Base-by-base conservation (phyloP, 352 stramenopile genomes). In the Phytophthora syringae region DNA sequence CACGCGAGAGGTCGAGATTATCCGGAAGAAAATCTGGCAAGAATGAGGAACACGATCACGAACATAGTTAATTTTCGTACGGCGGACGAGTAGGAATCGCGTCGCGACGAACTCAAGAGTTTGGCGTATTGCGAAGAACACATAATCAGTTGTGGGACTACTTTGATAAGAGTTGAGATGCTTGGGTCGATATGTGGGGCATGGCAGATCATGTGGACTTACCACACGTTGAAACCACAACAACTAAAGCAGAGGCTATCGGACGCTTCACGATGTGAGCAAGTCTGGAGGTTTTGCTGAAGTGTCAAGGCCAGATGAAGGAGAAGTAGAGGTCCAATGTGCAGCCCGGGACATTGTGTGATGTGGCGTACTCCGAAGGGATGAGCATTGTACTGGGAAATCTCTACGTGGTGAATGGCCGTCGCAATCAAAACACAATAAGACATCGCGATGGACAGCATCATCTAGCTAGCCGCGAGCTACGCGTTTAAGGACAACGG, bases 201-300 rank as follows among this genome's bases (percentile, higher is more conserved):
- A 56, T 57, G 44, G 12, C 42, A 7, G 24, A 48, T 47, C 60
- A 51, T 11, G 36, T 52, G 7, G 36, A 50, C 13, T 20, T 67
- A 3, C 60, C 43, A 0, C 43, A 61, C 43, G 52, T 61, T 18
- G 15, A 13, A 61, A 67, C n/a, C 40, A 66, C 32, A 52, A 22
- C 0, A 67, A 56, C 51, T 42, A 1, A 61, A 67, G 30, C 1
- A 56, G 18, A 67, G 56, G 24, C 50, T 13, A 49, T 49, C 7
- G 37, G 51, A 0, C 34, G 49, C 40, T 40, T 40, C 7, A 49
- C 36, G 0, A 58, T 58, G 51, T 5, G 24, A 22, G 6, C 21
- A 11, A 58, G 51, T 13, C 1, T 49, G n/a, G 25, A 49, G 3
- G 37, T 27, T 5, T 25, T 58, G 13, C 15, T 58, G 51, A 3